Evolutionary conservation across 192 early-diverging fungal species (phyloP).

Genomic region (Irineochytrium annulatum): DNA sequence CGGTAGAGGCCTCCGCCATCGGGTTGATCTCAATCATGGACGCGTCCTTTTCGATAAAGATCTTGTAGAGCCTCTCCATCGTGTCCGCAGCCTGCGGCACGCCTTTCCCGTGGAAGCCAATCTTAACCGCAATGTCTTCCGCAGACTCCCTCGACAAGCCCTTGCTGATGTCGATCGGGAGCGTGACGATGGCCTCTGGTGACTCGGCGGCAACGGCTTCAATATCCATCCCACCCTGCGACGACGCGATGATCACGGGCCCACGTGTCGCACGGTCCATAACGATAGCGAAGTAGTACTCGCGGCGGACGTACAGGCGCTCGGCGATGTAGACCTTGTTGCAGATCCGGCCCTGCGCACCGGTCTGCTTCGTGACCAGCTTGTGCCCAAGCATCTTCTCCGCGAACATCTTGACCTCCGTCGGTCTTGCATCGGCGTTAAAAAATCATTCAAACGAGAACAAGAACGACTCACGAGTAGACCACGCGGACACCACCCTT

Average conservation of each 20-base stretch:
- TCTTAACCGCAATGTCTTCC: constrained; percentile 69
- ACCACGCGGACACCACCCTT: constrained; percentile 94
- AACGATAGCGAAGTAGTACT: constrained; percentile 99
- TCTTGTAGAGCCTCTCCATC: constrained; percentile 88
- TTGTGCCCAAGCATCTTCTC: constrained; percentile 96
- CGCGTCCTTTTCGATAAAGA: constrained; percentile 95
- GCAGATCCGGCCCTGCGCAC: constrained; percentile 89
- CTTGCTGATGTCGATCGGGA: constrained; percentile 83
- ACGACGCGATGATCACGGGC: constrained; percentile 93
- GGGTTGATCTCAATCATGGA: constrained; percentile 99
- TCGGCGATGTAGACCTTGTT: constrained; percentile 93
- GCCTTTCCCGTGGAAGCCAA: constrained; percentile 83
- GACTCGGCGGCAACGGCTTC: constrained; percentile 91
- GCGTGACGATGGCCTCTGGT: constrained; percentile 93
- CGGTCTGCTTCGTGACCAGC: constrained; percentile 98
- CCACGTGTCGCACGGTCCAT: constrained; percentile 94
- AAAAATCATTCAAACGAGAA: not conserved
- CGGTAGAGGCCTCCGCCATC: constrained; percentile 82
- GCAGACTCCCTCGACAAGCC: constrained; percentile 77
- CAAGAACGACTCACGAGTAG: constrained; percentile 67
- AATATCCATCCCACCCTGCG: constrained; percentile 98
- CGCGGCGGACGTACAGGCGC: constrained; percentile 92
- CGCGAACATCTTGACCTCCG: constrained; percentile 82
- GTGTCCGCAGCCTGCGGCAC: constrained; percentile 83
- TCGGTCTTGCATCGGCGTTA: constrained; percentile 56